Evolutionary conservation across 441 rosid genomes (phyloP), one percentile per base, ranked within the genome.

Genomic region (Pelargonium myrrhifolium): DNA sequence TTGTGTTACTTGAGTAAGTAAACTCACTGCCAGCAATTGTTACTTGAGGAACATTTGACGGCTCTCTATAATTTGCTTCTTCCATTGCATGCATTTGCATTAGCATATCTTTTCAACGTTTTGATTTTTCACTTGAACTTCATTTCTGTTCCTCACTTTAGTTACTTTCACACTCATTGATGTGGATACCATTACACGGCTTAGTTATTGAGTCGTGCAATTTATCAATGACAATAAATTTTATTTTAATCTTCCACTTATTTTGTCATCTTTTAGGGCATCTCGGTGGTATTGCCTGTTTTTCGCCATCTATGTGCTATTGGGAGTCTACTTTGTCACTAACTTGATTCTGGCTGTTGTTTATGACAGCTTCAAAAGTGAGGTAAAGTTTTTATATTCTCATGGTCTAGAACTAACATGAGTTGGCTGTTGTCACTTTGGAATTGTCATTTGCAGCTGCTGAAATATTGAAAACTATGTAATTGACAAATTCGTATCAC

Each of bases 321-420:
- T 94, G 76, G 99, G 93, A 7, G 94, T 94, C 79, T 94, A 94
- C 86, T 94, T 91, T 26, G 96, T 94, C 84, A 94, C 98, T 0
- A 94, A 94, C 83, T 85, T 94, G 90, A 82, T 94, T 71, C 98
- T 94, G 81, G 98, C 98, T 72, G 99, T 94, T 68, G 91, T 94
- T 11, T 94, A 94, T 70, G 97, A 94, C 74, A 88, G 96, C 83
- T 94, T 94, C 78, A 94, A 89, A 85, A 77, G 85, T 76, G 92
- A 91, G 99, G 99, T 91, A 82, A 18, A 39, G 64, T 68, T 55
- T 74, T 53, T 22, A 58, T 49, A 11, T 56, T 56, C 24, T 56
- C 61, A 9, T 56, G 61, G 11, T 17, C 61, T 20, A 24, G 61
- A 21, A 24, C 28, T 56, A 18, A 56, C 61, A 56, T 56, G 61